Percentiles rank a stretch among this genome's conserved stretches.
phyloP scores from a whole-genome alignment of 2,329 filamentous ascomycete species.

The Penicillium sp. region DNA sequence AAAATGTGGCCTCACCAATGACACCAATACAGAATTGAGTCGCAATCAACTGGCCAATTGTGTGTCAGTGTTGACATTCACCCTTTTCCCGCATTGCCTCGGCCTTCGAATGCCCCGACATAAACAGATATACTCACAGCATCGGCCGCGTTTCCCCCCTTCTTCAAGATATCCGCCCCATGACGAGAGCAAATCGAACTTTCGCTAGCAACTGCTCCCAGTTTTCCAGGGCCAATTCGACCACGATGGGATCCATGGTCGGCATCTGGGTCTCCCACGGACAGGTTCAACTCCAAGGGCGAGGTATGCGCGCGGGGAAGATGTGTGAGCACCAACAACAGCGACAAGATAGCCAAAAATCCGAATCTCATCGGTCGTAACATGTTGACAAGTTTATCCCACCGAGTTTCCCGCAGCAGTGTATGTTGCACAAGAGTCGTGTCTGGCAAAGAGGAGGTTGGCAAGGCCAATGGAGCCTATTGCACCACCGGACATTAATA shows the following conservation, averaged over 20 bases:
- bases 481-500: constrained; percentile 1
- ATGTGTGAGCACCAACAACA: constrained; percentile 23
- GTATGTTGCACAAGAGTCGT: background rate
- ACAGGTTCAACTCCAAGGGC: constrained; percentile 21
- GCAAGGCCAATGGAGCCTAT: constrained; percentile 16
- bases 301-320: constrained; percentile 23
- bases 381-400: constrained; percentile 13
- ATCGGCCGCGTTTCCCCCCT: constrained; percentile 70
- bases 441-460: background rate
- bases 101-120: too few relatives aligned
- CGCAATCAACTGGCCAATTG: constrained; percentile 56
- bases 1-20: constrained; percentile 46
- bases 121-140: constrained; percentile 46
- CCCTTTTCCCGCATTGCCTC: background rate
- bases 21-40: constrained; percentile 73
- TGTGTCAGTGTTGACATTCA: background rate
- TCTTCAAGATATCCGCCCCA: constrained; percentile 60
- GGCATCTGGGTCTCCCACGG: background rate
- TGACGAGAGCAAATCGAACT: constrained; percentile 65
- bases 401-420: constrained; percentile 1
- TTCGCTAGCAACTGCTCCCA: constrained; percentile 68
- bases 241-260: constrained; percentile 33
- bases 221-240: constrained; percentile 26
- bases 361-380: constrained; percentile 17
- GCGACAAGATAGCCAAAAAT: constrained; percentile 16